These are phyloP conservation scores for Yamadazyma atlantica DNA, from an alignment of 1,139 yeast species.

Conservation along the genomic window DNA sequence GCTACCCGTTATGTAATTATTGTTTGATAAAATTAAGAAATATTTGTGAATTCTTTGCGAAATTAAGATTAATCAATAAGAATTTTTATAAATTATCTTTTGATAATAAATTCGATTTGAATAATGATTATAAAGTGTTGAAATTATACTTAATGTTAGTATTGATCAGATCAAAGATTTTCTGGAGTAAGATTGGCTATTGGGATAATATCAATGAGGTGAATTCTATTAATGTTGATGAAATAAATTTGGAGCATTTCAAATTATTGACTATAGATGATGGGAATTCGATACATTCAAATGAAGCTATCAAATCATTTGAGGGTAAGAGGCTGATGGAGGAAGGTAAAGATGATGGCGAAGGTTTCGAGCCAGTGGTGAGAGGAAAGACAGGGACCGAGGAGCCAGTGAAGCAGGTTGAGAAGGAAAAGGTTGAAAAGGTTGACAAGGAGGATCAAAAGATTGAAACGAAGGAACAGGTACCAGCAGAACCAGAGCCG, in stretches of 20 bases:
- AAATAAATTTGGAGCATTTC: constrained; percentile 25
- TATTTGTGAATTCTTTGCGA: constrained; percentile 75
- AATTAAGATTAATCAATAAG: constrained; percentile 62
- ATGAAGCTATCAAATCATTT: constrained; percentile 11
- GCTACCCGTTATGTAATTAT: constrained; percentile 78
- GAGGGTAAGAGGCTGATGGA: constrained; percentile 4
- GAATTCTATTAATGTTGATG: constrained; percentile 30
- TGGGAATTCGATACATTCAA: constrained; percentile 8
- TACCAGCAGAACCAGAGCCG: background rate
- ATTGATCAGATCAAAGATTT: constrained; percentile 48
- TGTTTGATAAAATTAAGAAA: constrained; percentile 80
- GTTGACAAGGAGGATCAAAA: constrained; percentile 1
- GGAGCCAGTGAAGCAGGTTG: background rate
- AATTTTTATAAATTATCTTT: constrained; percentile 38
- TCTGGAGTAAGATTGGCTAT: constrained; percentile 83
- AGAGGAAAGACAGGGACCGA: constrained; percentile 1
- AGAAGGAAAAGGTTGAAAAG: constrained; percentile 2
- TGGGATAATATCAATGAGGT: constrained; percentile 48
- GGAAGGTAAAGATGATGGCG: constrained; percentile 2
- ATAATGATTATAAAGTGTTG: constrained; percentile 25
- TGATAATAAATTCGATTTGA: constrained; percentile 12
- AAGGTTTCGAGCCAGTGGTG: background rate
- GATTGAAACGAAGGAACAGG: constrained; percentile 1
- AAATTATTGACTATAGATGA: constrained; percentile 12
- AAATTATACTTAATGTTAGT: constrained; percentile 27